Evolutionary conservation across 805 yeast species (phyloP).

Genomic region (Clavispora carvajalis): DNA sequence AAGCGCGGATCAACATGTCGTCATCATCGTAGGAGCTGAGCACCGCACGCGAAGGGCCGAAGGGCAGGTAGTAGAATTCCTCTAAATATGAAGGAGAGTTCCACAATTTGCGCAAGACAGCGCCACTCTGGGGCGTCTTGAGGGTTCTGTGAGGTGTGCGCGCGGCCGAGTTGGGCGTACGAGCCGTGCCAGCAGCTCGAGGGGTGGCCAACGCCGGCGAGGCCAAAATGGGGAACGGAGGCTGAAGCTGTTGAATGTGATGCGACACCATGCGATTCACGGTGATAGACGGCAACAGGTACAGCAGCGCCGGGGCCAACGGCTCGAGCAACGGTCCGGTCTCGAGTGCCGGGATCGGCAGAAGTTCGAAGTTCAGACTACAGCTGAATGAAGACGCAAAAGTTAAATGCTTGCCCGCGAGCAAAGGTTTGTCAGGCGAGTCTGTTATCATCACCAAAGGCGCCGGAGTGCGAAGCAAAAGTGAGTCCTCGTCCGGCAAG

Average conservation of each 20-base stretch:
- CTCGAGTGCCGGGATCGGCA: conserved; percentile 53
- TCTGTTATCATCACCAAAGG: conserved; percentile 17
- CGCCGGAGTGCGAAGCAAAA: conserved; percentile 11
- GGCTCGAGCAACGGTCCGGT: conserved; percentile 67
- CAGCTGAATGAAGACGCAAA: conserved; percentile 66
- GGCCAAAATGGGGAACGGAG: conserved; percentile 3
- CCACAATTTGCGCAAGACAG: conserved; percentile 52
- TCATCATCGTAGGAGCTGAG: conserved; percentile 41
- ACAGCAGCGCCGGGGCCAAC: conserved; percentile 6
- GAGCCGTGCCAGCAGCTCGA: conserved; percentile 13
- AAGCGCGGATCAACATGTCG: conserved; percentile 39
- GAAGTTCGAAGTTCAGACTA: conserved; percentile 56
- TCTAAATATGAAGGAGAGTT: conserved; percentile 63
- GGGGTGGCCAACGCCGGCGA: conserved; percentile 6
- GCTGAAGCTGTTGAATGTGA: conserved; percentile 9
- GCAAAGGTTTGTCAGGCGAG: conserved; percentile 37
- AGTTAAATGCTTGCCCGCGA: conserved; percentile 40
- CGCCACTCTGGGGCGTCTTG: conserved; percentile 38
- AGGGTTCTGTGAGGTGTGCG: conserved; percentile 33
- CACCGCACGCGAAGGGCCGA: conserved; percentile 11
- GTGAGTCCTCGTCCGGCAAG: conserved; percentile 5
- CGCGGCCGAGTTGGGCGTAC: conserved; percentile 31
- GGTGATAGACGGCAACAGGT: conserved; percentile 9
- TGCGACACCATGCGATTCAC: conserved; percentile 5
- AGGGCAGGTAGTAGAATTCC: conserved; percentile 55